Base-by-base conservation (phyloP, 371 early-diverging fungal genomes). In the Mucor indicus region DNA sequence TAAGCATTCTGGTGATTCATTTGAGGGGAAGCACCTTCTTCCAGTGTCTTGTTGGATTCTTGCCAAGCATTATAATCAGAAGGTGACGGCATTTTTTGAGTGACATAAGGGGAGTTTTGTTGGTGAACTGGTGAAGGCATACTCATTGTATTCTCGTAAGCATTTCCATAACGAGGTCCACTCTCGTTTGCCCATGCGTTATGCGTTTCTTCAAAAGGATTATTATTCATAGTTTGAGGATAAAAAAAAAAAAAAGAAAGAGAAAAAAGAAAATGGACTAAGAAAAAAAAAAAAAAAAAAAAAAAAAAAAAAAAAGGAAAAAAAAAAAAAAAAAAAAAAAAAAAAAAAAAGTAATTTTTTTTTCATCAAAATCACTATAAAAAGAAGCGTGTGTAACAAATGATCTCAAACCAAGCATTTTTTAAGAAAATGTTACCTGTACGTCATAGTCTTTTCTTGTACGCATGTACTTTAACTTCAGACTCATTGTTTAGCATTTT, bases 81-180 rank as follows among this genome's bases (percentile, higher is more conserved):
- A 4, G 74, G 74, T 9, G 70, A 69, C 13, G 74, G 57, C 57
- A 57, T 57, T 35, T 54, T 53, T 27, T 57, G 51, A 23, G 53
- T 48, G 20, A 35, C 47, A 8, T 44, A 48, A 27, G 53, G 59
- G 15, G 52, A 58, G 38, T 39, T 53, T 53, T 53, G 50, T 44
- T 21, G 53, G 58, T 19, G 58, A 49, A 37, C 59, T 20, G 59
- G 59, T 39, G 49, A 50, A 20, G 51, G 22, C 4, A 27, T 16
- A 11, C 25, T 16, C 3, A 22, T 3, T 12, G 49, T 37, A n/a
- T 21, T 33, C 27, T 63, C 64, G 38, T 63, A 63, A 9, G 64
- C 64, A 48, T 63, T 63, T 8, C 59, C 64, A 19, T 55, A 55
- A 10, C 17, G 15, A 31, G 63, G 59, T 11, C 55, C 59, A 24